Evolutionary conservation across 2,329 filamentous ascomycete genomes (phyloP).

Genomic region (Dothiorella sarmentorum): DNA sequence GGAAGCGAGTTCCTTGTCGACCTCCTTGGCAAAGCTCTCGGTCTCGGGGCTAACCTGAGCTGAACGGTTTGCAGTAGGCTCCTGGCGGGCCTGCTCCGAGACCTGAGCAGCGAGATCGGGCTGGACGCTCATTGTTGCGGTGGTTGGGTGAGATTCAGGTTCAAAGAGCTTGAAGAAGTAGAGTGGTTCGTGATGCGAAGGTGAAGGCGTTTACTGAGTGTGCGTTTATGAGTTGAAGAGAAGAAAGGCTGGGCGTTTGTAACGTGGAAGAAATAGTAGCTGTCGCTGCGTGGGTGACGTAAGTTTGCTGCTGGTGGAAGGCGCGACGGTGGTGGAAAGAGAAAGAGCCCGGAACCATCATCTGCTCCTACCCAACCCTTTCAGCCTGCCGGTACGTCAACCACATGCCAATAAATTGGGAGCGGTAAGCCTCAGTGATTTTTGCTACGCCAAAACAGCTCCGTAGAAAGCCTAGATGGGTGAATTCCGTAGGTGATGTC

Average conservation of each 20-base stretch:
- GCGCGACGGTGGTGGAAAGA: not conserved
- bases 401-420: too few species aligned
- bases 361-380: not conserved
- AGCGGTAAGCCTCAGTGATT: too few species aligned
- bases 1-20: not conserved
- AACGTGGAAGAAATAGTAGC: not conserved
- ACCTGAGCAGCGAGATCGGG: not conserved
- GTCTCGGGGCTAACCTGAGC: not conserved
- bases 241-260: not conserved
- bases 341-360: not conserved
- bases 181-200: not conserved
- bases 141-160: not conserved
- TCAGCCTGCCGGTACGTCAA: too few species aligned
- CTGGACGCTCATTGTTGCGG: not conserved
- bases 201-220: not conserved
- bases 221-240: not conserved
- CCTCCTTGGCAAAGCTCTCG: slow-evolving; percentile 1
- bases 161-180: not conserved
- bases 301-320: not conserved
- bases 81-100: not conserved
- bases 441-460: too few species aligned
- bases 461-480: not conserved
- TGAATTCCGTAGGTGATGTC: too few species aligned
- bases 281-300: not conserved
- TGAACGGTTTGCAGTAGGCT: not conserved